Conservation (phyloP, 2,329 filamentous ascomycete genomes). For the Pseudocercospora crystallina region DNA sequence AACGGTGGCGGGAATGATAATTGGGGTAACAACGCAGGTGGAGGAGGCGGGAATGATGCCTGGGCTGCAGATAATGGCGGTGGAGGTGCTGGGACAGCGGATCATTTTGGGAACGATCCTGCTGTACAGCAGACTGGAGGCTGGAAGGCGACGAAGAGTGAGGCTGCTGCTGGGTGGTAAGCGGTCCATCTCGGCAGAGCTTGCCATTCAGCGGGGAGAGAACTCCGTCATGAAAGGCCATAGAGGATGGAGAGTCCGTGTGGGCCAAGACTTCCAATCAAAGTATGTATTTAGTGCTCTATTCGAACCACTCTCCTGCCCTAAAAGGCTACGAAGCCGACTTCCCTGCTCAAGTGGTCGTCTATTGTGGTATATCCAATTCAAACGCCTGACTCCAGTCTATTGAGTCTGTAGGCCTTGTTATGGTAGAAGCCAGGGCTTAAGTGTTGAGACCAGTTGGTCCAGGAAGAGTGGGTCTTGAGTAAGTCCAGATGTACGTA, state of each 20-base stretch:
- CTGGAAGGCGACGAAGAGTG: background rate
- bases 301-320: too few species aligned
- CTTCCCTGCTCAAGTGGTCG: too few species aligned
- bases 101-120: conserved; percentile 13
- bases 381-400: background rate
- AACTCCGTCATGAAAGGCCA: too few species aligned
- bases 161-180: conserved; percentile 6
- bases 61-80: background rate
- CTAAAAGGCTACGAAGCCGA: too few species aligned
- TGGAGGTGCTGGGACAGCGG: background rate
- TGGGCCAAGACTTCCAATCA: too few species aligned
- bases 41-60: background rate
- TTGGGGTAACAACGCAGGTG: background rate
- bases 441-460: conserved; percentile 12
- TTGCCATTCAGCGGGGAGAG: too few species aligned
- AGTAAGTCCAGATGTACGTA: conserved; percentile 27
- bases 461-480: conserved; percentile 22
- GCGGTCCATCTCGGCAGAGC: too few species aligned
- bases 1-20: background rate
- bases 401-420: background rate
- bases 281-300: too few species aligned
- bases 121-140: conserved; percentile 9
- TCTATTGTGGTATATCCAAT: too few species aligned
- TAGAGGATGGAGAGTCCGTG: too few species aligned
- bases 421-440: too few species aligned